Percentiles rank a stretch among this genome's conserved stretches.
Conservation (phyloP, 2,329 filamentous ascomycete genomes). For the Aureobasidium sp. region DNA sequence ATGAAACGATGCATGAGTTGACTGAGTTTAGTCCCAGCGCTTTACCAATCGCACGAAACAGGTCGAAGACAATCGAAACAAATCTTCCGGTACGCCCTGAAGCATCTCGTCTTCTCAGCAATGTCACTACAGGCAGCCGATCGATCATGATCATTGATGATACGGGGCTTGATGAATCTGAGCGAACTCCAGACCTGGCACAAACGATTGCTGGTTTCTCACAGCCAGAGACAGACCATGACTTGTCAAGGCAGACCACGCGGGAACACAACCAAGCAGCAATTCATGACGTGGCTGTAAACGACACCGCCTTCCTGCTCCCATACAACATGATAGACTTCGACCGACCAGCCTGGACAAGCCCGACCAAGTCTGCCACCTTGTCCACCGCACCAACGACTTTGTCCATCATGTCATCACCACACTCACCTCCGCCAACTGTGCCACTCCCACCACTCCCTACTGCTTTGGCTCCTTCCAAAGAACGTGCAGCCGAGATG, state of each 20-base stretch:
- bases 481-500: background rate
- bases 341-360: background rate
- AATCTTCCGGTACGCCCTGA: background rate
- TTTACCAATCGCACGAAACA: background rate
- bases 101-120: constrained; percentile 32
- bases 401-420: background rate
- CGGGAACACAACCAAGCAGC: constrained; percentile 2
- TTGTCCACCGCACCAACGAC: background rate
- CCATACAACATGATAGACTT: background rate
- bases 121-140: constrained; percentile 71
- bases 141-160: constrained; percentile 82
- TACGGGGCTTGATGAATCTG: constrained; percentile 39
- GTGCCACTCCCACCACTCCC: constrained; percentile 2
- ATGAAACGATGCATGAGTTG: background rate
- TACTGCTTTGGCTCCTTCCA: too few relatives aligned
- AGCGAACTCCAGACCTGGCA: constrained; percentile 2
- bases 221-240: background rate
- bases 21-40: background rate
- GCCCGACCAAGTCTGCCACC: background rate
- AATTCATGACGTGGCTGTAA: background rate
- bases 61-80: constrained; percentile 6
- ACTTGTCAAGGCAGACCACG: background rate
- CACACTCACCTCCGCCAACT: background rate
- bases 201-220: background rate
- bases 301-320: constrained; percentile 8